Evolutionary conservation across 192 early-diverging fungal species (phyloP).

Genomic region (Coemansia sp.): DNA sequence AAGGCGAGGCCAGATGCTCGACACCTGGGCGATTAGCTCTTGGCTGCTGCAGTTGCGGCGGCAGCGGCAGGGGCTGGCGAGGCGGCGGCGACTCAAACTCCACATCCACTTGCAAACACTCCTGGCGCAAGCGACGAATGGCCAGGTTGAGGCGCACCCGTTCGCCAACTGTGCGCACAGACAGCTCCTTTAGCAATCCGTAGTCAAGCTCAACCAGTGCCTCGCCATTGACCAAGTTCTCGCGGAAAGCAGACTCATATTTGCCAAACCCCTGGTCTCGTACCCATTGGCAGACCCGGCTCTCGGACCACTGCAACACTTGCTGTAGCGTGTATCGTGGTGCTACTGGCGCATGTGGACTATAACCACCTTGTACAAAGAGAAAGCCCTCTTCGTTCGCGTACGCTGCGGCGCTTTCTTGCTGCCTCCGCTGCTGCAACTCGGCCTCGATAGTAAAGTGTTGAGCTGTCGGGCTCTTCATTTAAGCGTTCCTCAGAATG

Average conservation of each 20-base stretch:
- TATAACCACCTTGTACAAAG: background rate
- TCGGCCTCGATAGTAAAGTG: conserved; percentile 16
- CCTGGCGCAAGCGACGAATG: conserved; percentile 69
- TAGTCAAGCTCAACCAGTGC: conserved; percentile 84
- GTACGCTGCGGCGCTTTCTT: background rate
- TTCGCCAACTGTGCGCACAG: conserved; percentile 79
- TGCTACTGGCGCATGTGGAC: background rate
- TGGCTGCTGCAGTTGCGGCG: conserved; percentile 2
- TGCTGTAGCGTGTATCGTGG: conserved; percentile 48
- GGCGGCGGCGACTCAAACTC: conserved; percentile 7
- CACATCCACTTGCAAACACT: conserved; percentile 53
- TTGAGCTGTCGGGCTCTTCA: conserved; percentile 36
- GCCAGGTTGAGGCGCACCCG: conserved; percentile 75
- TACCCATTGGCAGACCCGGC: conserved; percentile 57
- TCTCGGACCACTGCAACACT: conserved; percentile 55
- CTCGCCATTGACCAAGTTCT: conserved; percentile 81
- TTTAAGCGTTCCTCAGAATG: conserved; percentile 4
- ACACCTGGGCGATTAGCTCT: background rate
- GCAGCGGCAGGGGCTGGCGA: conserved; percentile 13
- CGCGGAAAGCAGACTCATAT: conserved; percentile 57
- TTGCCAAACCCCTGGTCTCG: conserved; percentile 56
- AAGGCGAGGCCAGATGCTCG: background rate
- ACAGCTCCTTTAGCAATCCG: conserved; percentile 77
- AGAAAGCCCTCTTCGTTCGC: background rate
- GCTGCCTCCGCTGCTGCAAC: conserved; percentile 10